Base-by-base conservation (phyloP, 2,329 filamentous ascomycete genomes). In the Epichloe hybrida region DNA sequence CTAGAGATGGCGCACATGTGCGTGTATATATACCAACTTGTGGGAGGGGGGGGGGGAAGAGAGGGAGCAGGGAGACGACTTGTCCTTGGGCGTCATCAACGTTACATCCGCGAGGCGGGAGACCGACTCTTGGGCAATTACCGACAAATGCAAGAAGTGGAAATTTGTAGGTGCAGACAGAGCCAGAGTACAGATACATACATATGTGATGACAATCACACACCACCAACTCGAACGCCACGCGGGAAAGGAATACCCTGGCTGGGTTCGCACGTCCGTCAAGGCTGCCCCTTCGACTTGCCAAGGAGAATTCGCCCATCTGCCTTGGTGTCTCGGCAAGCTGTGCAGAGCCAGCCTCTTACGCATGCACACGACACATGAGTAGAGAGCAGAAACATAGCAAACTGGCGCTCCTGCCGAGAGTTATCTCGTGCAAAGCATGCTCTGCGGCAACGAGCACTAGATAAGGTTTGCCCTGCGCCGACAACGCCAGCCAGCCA, bases 101-200 rank as follows among this genome's bases (percentile, higher is more conserved):
- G 58, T 59, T 59, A 57, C 58, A 59, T 59, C 52, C 51, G 53
- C 55, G 51, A 54, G 48, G 46, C 55, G 52, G 48, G 35, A 52
- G 53, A 44, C 40, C 43, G 47, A 41, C 48, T 48, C 21, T 34
- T 27, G 48, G 46, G 52, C 48, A 55, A 54, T 55, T 53, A 50
- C 50, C 55, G 52, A 49, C 44, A 50, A 52, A 53, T 51, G 55
- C 39, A 50, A 39, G 48, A 51, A 48, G 43, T n/a, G 50, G n/a
- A n/a, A n/a, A 39, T 45, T 45, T 46, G 40, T 46, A 51, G 34
- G 45, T 39, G 17, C 17, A 50, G 34, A 13, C 44, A 36, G 23
- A 34, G 17, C 8, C 8, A 20, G 42, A 50, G 47, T 49, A 39
- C 46, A 17, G 17, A 17, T 17, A 47, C 39, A 17, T 17, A 47